Evolutionary conservation across 2,329 filamentous ascomycete species (phyloP).

Genomic region (Tolypocladium pustulatum): DNA sequence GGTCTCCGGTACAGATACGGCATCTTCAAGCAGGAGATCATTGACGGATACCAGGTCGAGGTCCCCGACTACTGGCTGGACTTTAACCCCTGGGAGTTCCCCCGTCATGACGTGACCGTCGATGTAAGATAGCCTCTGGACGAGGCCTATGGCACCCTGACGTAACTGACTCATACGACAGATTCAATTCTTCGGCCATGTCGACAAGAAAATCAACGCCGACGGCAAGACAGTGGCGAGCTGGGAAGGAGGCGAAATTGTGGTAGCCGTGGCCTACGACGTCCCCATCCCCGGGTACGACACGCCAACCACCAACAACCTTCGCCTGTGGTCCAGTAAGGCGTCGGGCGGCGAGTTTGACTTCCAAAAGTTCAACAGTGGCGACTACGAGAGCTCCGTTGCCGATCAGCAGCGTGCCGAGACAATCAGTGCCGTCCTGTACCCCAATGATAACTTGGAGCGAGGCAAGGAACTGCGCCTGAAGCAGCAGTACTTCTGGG

Average conservation of each 20-base stretch:
- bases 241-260: constrained; percentile 91
- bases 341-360: constrained; percentile 95
- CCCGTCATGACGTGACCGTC: constrained; percentile 86
- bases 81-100: constrained; percentile 99
- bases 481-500: constrained; percentile 99
- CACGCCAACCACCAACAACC: constrained; percentile 88
- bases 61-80: constrained; percentile 99
- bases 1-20: constrained; percentile 90
- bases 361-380: constrained; percentile 98
- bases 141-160: neutral
- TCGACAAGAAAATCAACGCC: constrained; percentile 63
- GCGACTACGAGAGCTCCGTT: constrained; percentile 95
- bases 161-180: constrained; percentile 9
- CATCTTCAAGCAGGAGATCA: constrained; percentile 99
- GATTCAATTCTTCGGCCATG: constrained; percentile 90
- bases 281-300: constrained; percentile 84
- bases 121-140: constrained; percentile 45
- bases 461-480: constrained; percentile 92
- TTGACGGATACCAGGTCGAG: constrained; percentile 95
- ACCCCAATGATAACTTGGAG: constrained; percentile 96
- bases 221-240: constrained; percentile 63
- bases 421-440: constrained; percentile 94
- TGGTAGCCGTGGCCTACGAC: constrained; percentile 88
- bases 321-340: constrained; percentile 95
- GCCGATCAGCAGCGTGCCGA: constrained; percentile 98